Conservation (phyloP, 1,139 yeast species). For the Tardiomyces depauwii region DNA sequence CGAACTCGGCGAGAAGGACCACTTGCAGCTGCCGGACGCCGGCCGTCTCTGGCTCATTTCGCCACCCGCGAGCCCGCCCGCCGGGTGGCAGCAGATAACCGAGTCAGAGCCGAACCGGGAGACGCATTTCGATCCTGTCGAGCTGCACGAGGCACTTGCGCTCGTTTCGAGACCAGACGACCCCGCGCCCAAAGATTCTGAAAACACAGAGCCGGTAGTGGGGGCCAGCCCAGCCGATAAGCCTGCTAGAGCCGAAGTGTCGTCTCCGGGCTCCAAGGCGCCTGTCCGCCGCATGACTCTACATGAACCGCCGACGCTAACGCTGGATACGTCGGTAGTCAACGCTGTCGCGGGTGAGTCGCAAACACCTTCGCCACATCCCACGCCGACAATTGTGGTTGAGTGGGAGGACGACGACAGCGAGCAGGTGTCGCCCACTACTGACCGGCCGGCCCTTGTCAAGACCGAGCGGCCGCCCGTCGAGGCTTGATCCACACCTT, state of each 20-base stretch:
- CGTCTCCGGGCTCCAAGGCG: not conserved
- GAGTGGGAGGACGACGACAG: constrained; percentile 23
- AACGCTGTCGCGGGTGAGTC: constrained; percentile 1
- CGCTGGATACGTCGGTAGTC: constrained; percentile 1
- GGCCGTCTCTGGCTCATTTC: constrained; percentile 31
- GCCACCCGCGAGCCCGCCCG: constrained; percentile 36
- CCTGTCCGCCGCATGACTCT: constrained; percentile 14
- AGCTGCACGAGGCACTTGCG: constrained; percentile 9
- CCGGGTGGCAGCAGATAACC: constrained; percentile 26
- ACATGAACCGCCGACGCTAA: constrained; percentile 9
- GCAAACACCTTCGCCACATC: constrained; percentile 2
- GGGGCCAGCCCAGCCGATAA: not conserved
- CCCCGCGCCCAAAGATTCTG: not conserved
- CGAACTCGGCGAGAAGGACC: constrained; percentile 8
- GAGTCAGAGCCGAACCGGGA: constrained; percentile 30
- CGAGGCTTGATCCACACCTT: too few species aligned
- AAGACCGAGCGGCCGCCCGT: constrained; percentile 1
- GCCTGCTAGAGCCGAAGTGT: not conserved
- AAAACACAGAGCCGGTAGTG: not conserved
- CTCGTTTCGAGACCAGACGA: constrained; percentile 6
- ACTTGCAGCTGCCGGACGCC: constrained; percentile 28
- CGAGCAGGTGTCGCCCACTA: not conserved
- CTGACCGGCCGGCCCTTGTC: not conserved
- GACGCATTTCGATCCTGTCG: constrained; percentile 12
- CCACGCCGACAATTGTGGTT: constrained; percentile 19